Evolutionary conservation across 2,329 filamentous ascomycete genomes (phyloP), one percentile per base, ranked within the genome.

Genomic region (Fusarium transvaalense): DNA sequence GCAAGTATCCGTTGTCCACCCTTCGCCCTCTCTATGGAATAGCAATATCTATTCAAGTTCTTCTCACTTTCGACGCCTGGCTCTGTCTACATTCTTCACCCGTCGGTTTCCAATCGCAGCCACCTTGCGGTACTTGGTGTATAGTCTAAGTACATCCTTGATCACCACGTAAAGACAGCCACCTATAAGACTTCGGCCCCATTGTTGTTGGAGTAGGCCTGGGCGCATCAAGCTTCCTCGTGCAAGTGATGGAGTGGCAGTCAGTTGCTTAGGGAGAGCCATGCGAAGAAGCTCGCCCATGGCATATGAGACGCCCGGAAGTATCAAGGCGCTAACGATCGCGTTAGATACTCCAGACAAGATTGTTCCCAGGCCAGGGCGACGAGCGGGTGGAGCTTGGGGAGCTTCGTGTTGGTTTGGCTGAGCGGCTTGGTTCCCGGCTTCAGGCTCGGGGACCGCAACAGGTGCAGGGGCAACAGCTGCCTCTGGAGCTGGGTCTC

Each of bases 121-220:
- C 14, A 87, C 88, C 64, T 83, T 84, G 64, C 87, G 82, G 76
- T 89, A 89, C 79, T 91, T 91, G 68, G 85, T 83, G 74, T 89
- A 91, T 25, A 92, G 78, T 59, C 82, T 81, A 51, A 90, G 80
- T 4, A 82, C 83, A 71, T 92, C 89, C 78, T 95, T 96, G 53
- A 97, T 78, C 12, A 97, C 89, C 17, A 98, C 90, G 74, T 95
- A 97, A 21, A 97, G 80, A 76, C 93, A 96, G 0, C 96, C 96
- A 2, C 96, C 96, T 2, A 96, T 86, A 4, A 99, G 83, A 74
- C 92, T 97, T 57, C 96, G 86, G 1, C 94, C 96, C 93, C 96
- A 98, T 61, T 90, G 89, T 71, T 92, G 88, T 75, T 96, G 92
- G 32, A 99, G 78, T 27, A 98, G 82, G 0, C 92, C 90, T 0